phyloP scores from a whole-genome alignment of 306 rosid genomes.

The Carpinus fangiana region DNA sequence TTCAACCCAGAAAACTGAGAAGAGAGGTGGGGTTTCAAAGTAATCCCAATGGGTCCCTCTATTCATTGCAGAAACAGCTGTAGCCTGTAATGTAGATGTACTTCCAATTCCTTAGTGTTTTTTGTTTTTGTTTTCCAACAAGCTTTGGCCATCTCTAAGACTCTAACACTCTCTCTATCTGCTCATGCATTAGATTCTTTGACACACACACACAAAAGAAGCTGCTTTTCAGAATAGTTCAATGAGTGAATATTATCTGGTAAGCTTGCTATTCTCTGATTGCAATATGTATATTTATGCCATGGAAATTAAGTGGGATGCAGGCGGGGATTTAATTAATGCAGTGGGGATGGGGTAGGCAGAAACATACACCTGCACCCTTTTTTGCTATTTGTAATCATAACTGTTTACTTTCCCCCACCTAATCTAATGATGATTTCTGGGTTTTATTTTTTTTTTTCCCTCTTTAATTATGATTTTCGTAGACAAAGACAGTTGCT shows the following conservation, averaged over 20 bases:
- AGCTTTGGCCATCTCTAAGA: neutral
- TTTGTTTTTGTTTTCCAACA: neutral
- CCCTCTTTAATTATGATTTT: neutral
- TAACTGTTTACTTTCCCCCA: slow-evolving; percentile 25
- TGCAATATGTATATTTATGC: neutral
- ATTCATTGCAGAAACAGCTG: slow-evolving; percentile 13
- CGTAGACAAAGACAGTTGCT: neutral
- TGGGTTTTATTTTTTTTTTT: neutral
- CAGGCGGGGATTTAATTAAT: slow-evolving; percentile 1
- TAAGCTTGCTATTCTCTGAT: neutral
- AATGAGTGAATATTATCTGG: neutral
- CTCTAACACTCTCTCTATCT: neutral
- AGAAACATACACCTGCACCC: neutral
- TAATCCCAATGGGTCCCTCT: neutral
- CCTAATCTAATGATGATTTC: slow-evolving; percentile 25
- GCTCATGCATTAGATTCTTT: neutral
- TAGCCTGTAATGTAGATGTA: neutral
- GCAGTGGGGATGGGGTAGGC: neutral
- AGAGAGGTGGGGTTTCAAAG: neutral
- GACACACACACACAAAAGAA: neutral
- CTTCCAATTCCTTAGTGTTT: neutral
- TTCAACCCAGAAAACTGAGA: neutral
- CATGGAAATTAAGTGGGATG: neutral
- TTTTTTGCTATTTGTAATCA: slow-evolving; percentile 7
- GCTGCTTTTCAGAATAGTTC: neutral